Conservation (phyloP, 2,329 filamentous ascomycete species). For the Fusarium sp. region DNA sequence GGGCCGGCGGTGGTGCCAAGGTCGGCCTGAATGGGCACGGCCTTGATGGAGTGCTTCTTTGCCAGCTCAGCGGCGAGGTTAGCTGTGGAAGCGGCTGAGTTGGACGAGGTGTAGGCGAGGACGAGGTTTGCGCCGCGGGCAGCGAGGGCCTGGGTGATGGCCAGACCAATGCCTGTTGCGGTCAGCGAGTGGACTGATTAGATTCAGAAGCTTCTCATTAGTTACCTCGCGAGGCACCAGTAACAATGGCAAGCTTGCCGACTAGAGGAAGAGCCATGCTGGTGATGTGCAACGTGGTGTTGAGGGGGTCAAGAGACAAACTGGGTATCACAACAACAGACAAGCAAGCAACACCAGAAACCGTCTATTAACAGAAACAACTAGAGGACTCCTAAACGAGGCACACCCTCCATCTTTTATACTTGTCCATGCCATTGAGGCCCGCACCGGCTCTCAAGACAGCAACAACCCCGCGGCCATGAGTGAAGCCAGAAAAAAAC, state of each 20-base stretch:
- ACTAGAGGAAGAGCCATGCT: constrained; percentile 67
- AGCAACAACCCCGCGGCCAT: constrained; percentile 11
- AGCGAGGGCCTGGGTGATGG: constrained; percentile 46
- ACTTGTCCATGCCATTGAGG: constrained; percentile 2
- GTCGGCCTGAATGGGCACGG: constrained; percentile 75
- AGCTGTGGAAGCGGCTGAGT: constrained; percentile 31
- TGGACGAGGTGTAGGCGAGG: constrained; percentile 46
- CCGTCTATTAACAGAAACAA: constrained; percentile 1
- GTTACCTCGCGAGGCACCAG: constrained; percentile 83
- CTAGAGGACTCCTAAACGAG: background rate
- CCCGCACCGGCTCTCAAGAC: background rate
- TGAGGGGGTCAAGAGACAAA: background rate
- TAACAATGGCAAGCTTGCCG: constrained; percentile 85
- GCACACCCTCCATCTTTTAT: constrained; percentile 15
- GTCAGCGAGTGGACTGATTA: constrained; percentile 14
- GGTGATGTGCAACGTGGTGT: constrained; percentile 14
- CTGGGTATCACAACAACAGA: constrained; percentile 18
- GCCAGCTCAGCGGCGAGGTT: constrained; percentile 44
- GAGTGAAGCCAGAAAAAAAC: constrained; percentile 1
- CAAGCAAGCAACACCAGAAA: constrained; percentile 1
- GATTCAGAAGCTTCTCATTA: constrained; percentile 3
- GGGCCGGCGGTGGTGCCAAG: constrained; percentile 43
- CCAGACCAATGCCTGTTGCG: constrained; percentile 41
- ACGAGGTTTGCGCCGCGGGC: constrained; percentile 48
- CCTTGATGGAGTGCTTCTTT: constrained; percentile 70